A percentile compares a stretch with the other conserved stretches of the same genome.
phyloP scores from a whole-genome alignment of 768 basidiomycete species.

The Mycena albidolilacea region DNA sequence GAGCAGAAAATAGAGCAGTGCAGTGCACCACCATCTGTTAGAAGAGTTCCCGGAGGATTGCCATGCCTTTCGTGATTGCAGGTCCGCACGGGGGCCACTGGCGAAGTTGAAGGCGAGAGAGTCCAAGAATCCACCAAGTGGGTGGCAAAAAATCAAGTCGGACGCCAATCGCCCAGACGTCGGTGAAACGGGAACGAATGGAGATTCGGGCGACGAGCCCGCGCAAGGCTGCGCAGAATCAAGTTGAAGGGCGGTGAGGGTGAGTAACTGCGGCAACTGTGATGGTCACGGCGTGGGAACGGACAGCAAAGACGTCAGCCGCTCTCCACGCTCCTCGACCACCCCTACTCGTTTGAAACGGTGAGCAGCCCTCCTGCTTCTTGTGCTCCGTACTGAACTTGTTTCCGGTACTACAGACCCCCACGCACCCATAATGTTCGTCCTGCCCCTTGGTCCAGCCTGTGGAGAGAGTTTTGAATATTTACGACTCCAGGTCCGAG shows the following conservation, averaged over 20 bases:
- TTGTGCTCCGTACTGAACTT: slow-evolving; percentile 13
- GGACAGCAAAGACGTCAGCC: slow-evolving; percentile 21
- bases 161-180: background rate
- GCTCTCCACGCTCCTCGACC: slow-evolving; percentile 34
- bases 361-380: slow-evolving; percentile 44
- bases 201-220: slow-evolving; percentile 1
- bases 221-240: slow-evolving; percentile 8
- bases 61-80: too few relatives aligned
- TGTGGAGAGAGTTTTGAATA: background rate
- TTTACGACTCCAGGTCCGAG: slow-evolving; percentile 78
- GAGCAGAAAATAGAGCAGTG: too few relatives aligned
- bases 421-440: slow-evolving; percentile 57
- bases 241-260: slow-evolving; percentile 1
- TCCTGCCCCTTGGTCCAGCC: slow-evolving; percentile 29
- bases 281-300: slow-evolving; percentile 16
- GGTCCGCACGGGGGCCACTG: too few relatives aligned
- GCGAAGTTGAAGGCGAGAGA: too few relatives aligned
- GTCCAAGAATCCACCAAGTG: too few relatives aligned
- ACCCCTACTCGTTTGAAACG: slow-evolving; percentile 57
- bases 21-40: too few relatives aligned
- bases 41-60: too few relatives aligned
- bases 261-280: slow-evolving; percentile 2
- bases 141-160: too few relatives aligned
- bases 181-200: background rate
- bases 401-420: slow-evolving; percentile 43